These are phyloP conservation scores for Rickenella mellea DNA, from an alignment of 768 basidiomycete genomes.

Conservation along the genomic window DNA sequence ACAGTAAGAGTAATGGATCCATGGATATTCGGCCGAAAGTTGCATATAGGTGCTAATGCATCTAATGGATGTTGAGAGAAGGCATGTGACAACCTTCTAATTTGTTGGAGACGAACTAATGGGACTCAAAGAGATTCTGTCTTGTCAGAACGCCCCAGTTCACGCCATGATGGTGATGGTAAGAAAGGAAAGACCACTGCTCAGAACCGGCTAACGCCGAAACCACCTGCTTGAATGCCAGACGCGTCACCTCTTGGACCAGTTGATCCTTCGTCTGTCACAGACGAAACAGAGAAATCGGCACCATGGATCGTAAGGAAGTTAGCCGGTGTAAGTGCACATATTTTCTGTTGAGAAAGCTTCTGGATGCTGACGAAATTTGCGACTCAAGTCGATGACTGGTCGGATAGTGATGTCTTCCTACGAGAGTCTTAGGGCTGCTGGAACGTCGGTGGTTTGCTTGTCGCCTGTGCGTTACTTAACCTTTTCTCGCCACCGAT, in stretches of 20 bases:
- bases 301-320: conserved; percentile 59
- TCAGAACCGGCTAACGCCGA: too few species aligned
- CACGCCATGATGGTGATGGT: too few species aligned
- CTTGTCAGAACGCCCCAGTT: too few species aligned
- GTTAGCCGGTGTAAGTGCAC: conserved; percentile 46
- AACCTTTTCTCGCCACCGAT: conserved; percentile 1
- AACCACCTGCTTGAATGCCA: background rate
- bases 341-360: conserved; percentile 4
- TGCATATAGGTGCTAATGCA: too few species aligned
- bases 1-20: too few species aligned
- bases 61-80: too few species aligned
- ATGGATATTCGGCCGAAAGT: too few species aligned
- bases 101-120: too few species aligned
- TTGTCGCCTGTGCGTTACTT: conserved; percentile 43
- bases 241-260: conserved; percentile 32
- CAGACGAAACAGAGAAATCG: conserved; percentile 21
- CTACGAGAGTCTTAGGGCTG: conserved; percentile 50
- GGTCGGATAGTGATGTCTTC: conserved; percentile 57
- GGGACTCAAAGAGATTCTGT: too few species aligned
- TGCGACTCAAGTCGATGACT: conserved; percentile 39
- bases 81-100: too few species aligned
- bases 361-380: background rate
- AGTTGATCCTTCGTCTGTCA: conserved; percentile 37
- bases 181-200: too few species aligned
- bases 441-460: conserved; percentile 49